A percentile compares a stretch with the other conserved stretches of the same genome.
Evolutionary conservation across 768 basidiomycete species (phyloP).

Genomic region (Leucocoprinus birnbaumii): DNA sequence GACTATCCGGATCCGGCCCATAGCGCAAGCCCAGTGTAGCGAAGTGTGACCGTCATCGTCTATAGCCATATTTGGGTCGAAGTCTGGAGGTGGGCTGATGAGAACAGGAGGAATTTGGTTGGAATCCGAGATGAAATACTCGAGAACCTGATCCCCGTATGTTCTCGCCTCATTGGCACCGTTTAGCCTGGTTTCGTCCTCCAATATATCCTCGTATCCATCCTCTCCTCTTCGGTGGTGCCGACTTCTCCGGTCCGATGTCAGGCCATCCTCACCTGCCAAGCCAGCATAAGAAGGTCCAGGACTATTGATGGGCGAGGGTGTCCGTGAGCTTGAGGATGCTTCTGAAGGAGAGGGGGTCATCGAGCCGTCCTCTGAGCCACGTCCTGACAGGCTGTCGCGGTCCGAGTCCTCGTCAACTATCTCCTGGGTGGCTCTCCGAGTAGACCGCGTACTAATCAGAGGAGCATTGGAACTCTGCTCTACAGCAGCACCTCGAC

Average conservation of each 20-base stretch:
- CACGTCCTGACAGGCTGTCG: constrained; percentile 64
- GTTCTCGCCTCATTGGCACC: constrained; percentile 52
- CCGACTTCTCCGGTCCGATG: constrained; percentile 40
- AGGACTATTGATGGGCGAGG: constrained; percentile 78
- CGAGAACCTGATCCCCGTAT: constrained; percentile 96
- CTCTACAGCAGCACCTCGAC: constrained; percentile 40
- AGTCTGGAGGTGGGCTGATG: constrained; percentile 83
- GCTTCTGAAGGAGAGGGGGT: constrained; percentile 85
- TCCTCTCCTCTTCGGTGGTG: constrained; percentile 46
- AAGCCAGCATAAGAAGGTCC: constrained; percentile 43
- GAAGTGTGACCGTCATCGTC: constrained; percentile 98
- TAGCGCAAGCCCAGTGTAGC: constrained; percentile 97
- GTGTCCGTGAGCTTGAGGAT: constrained; percentile 88
- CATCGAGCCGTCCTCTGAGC: constrained; percentile 87
- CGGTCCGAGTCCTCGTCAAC: constrained; percentile 58
- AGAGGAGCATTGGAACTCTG: constrained; percentile 28
- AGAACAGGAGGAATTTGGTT: constrained; percentile 87
- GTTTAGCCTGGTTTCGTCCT: constrained; percentile 42
- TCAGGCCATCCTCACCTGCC: constrained; percentile 33
- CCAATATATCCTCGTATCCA: constrained; percentile 41
- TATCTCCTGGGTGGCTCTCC: constrained; percentile 45
- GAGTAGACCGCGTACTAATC: constrained; percentile 59
- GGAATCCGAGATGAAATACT: constrained; percentile 98
- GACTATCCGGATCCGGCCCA: constrained; percentile 96
- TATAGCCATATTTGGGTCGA: constrained; percentile 94